Base-by-base conservation (phyloP, 2,329 filamentous ascomycete species). In the Grosmannia huntii region DNA sequence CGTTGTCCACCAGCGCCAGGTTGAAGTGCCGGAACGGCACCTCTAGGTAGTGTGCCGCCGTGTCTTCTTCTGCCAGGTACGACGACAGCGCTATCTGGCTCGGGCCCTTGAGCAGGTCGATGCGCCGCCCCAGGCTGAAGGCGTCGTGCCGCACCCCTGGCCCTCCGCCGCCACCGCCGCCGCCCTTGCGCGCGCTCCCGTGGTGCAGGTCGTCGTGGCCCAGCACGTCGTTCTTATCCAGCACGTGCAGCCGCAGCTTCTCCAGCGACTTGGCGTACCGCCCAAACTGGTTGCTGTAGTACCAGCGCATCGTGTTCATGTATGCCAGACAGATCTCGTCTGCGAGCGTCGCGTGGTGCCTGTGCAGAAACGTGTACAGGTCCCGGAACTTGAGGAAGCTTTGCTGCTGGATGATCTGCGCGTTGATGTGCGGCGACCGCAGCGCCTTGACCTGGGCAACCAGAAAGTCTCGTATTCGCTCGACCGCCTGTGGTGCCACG, bases 271-370 rank as follows among this genome's bases (percentile, higher is more conserved):
- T 84, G 62, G 87, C 84, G 70, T 99, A 99, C 38, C 92, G 85
- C 4, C 82, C 84, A 68, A 99, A 99, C 69, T 96, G 89, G 63
- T 87, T 94, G 57, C 87, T 74, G 68, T 97, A 97, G 68, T 99
- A 99, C 94, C 94, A 99, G 57, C 90, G 84, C 90, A 99, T 99
- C 0, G 95, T 99, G 69, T 96, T 96, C 74, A 95, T 86, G 67
- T 99, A 99, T 4, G 95, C 94, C 68, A 90, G 87, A 10, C 85
- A 85, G 63, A 99, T 95, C 70, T 99, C 89, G 57, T 91, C 86
- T 10, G 89, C 90, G 6, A 99, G 81, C n/a, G 82, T 78, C 1
- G 87, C 76, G 66, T 97, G 90, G 63, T 92, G 87, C 64, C 82
- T 85, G 60, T 89, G 84, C 36, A 99, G 77, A 67, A 97, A 99